Conservation (phyloP, 768 basidiomycete species). For the Lactarius psammicola region DNA sequence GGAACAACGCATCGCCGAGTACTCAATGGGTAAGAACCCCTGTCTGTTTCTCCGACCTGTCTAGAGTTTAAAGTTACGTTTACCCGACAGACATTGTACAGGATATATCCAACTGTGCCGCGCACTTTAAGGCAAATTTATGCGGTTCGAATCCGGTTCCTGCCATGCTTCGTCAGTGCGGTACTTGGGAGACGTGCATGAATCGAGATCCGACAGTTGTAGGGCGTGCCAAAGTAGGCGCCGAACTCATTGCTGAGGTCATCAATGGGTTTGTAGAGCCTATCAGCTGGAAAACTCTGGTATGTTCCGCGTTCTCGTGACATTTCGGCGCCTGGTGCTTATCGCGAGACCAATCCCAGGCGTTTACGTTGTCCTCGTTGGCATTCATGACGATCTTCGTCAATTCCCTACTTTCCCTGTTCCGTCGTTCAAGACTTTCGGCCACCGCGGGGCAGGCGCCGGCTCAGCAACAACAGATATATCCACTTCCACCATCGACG, state of each 20-base stretch:
- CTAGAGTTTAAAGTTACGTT: slow-evolving; percentile 16
- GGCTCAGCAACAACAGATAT: slow-evolving; percentile 23
- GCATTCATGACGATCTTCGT: slow-evolving; percentile 77
- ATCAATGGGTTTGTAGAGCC: slow-evolving; percentile 96
- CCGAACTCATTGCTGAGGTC: slow-evolving; percentile 94
- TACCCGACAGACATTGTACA: slow-evolving; percentile 72
- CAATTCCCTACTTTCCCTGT: slow-evolving; percentile 75
- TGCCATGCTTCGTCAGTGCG: slow-evolving; percentile 84
- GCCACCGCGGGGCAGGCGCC: slow-evolving; percentile 33
- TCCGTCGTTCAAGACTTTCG: slow-evolving; percentile 65
- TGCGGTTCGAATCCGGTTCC: slow-evolving; percentile 78
- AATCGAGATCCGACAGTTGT: slow-evolving; percentile 87
- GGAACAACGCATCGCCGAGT: slow-evolving; percentile 78
- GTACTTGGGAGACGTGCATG: slow-evolving; percentile 93
- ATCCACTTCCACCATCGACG: slow-evolving; percentile 29
- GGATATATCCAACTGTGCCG: slow-evolving; percentile 85
- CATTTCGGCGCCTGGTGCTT: slow-evolving; percentile 19
- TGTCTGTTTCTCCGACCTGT: slow-evolving; percentile 7
- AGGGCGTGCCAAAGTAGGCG: slow-evolving; percentile 85
- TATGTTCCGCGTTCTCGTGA: slow-evolving; percentile 40
- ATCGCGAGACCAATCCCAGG: slow-evolving; percentile 41
- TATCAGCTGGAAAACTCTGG: slow-evolving; percentile 96
- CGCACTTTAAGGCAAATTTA: slow-evolving; percentile 77
- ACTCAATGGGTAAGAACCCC: slow-evolving; percentile 72
- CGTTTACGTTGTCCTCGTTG: slow-evolving; percentile 72